Base-by-base conservation (phyloP, 2,329 filamentous ascomycete genomes). In the Chalara sp. region DNA sequence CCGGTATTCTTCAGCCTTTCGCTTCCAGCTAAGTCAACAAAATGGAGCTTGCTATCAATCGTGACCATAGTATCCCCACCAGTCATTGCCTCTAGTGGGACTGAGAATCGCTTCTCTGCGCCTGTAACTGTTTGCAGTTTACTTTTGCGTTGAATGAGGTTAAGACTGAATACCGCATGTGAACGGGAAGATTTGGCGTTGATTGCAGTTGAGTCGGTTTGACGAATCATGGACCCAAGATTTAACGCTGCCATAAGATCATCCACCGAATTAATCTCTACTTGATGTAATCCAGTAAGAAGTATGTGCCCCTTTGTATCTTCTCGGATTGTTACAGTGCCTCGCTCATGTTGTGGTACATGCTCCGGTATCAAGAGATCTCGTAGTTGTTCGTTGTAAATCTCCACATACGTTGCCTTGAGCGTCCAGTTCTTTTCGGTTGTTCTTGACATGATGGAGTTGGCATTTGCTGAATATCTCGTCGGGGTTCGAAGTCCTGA, bases 141-240 rank as follows among this genome's bases (percentile, higher is more conserved):
- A 58, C 67, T 77, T 70, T 89, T 93, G 62, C 87, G 87, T 72
- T 96, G 89, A 6, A 97, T 78, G 6, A 99, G 78, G 62, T 97
- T 97, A 55, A 99, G 73, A 65, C 89, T 96, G 70, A 99, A 97
- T 32, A 99, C 91, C 33, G 93, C 93, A 67, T 99, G 93, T 1
- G 93, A 99, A 57, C 93, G 89, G 8, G 93, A 99, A 0, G 93
- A 99, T 66, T 96, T 92, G 42, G 92, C 93, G 65, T 99, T 99
- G 65, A 97, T 93, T 3, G 92, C 93, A 2, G 93, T 99, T 29
- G 93, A 86, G 70, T 99, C 93, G 0, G 93, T 99, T 66, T 99
- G 93, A 54, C 93, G 87, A 65, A 99, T 95, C 29, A 86, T 81
- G 1, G 93, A 99, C 21, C 93, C 93, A 64, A 95, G 92, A 66